A percentile compares a stretch with the other conserved stretches of the same genome.
phyloP scores from a whole-genome alignment of 805 yeast species.

The Nakazawaea peltata region DNA sequence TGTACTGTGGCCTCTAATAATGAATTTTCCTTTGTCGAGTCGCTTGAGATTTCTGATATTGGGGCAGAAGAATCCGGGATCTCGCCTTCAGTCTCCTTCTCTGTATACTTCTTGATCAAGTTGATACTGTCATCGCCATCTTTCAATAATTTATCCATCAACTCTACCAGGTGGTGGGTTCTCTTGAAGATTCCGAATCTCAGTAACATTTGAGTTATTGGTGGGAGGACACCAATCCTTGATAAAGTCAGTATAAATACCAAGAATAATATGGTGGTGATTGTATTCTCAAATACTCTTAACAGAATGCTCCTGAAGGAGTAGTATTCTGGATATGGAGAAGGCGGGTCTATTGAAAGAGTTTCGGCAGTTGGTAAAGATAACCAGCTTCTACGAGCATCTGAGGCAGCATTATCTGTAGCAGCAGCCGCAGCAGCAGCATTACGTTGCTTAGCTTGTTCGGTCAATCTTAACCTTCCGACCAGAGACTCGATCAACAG shows the following conservation, averaged over 20 bases:
- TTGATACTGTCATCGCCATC: constrained; percentile 19
- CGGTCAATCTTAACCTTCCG: neutral
- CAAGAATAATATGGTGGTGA: constrained; percentile 32
- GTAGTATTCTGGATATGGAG: neutral
- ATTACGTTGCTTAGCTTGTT: neutral
- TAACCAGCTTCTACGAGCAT: constrained; percentile 7
- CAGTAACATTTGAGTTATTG: constrained; percentile 21
- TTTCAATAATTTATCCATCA: constrained; percentile 23
- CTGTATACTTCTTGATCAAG: constrained; percentile 17
- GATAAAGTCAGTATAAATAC: constrained; percentile 28
- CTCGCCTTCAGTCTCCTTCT: constrained; percentile 10
- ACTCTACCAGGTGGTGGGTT: constrained; percentile 25
- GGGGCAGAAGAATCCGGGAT: neutral
- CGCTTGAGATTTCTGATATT: no score
- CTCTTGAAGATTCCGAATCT: constrained; percentile 24
- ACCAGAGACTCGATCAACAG: constrained; percentile 5
- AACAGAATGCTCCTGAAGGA: constrained; percentile 14
- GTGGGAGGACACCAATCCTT: constrained; percentile 27
- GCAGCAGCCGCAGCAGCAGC: no score
- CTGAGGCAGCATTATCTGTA: constrained; percentile 1
- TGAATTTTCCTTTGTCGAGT: neutral
- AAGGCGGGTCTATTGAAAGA: constrained; percentile 14
- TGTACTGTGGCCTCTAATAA: constrained; percentile 1
- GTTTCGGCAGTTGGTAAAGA: constrained; percentile 9
- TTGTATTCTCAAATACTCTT: constrained; percentile 41